Evolutionary conservation across 169 alveolate species (phyloP).

Genomic region (Blepharisma undulans): DNA sequence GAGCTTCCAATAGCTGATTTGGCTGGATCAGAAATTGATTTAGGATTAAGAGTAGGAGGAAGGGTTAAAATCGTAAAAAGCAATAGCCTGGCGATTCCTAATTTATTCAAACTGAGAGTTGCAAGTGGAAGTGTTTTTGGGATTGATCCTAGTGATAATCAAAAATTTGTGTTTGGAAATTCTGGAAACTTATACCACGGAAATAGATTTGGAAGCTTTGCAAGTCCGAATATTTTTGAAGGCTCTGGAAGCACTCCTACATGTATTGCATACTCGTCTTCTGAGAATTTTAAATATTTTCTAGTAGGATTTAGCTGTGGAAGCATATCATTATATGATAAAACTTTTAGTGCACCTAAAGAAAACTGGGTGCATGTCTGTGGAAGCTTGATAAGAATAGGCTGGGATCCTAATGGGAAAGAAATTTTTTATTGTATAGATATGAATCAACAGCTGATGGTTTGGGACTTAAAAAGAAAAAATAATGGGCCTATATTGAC

Average conservation of each 20-base stretch:
- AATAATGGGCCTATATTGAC: not conserved
- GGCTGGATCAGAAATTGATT: constrained; percentile 1
- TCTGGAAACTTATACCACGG: not conserved
- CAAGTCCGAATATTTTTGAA: not conserved
- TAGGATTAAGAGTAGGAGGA: constrained; percentile 26
- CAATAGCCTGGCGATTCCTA: not conserved
- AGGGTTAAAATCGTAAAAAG: constrained; percentile 25
- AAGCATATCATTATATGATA: constrained; percentile 4
- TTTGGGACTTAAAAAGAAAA: constrained; percentile 20
- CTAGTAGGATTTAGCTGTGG: constrained; percentile 4
- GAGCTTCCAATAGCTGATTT: constrained; percentile 1
- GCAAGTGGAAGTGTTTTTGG: not conserved
- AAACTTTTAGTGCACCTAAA: not conserved
- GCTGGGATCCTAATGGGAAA: not conserved
- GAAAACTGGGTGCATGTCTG: not conserved
- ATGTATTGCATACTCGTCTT: not conserved
- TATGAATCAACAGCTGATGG: not conserved
- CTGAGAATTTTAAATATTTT: not conserved
- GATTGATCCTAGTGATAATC: not conserved
- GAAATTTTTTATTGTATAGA: constrained; percentile 1
- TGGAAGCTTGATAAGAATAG: not conserved
- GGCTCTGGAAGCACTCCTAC: not conserved
- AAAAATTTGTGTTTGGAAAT: not conserved
- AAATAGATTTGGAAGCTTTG: not conserved
- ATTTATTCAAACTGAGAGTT: not conserved